Percentiles rank a stretch among this genome's conserved stretches.
These are phyloP conservation scores for Solanum bukasovii DNA, from an alignment of 257 asterid species.

Conservation along the genomic window DNA sequence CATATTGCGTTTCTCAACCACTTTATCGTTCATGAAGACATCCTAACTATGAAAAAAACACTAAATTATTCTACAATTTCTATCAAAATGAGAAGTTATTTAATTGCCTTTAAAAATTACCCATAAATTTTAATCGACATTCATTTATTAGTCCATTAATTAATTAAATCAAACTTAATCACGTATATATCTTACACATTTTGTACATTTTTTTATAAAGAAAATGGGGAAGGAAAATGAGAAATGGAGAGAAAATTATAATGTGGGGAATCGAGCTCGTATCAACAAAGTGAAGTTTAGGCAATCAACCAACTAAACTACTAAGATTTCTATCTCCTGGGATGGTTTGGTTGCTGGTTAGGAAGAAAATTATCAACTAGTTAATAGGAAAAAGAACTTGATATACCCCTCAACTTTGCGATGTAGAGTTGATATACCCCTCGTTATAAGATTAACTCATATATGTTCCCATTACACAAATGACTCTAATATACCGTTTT, in stretches of 20 bases:
- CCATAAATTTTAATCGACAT: neutral
- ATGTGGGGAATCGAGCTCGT: neutral
- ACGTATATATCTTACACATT: neutral
- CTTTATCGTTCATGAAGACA: too few species aligned
- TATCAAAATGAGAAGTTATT: neutral
- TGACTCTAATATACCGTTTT: too few species aligned
- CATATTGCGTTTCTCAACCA: too few species aligned
- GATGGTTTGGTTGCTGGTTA: too few species aligned
- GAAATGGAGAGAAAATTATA: neutral
- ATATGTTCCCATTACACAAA: neutral
- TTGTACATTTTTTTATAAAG: neutral
- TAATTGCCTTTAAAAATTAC: neutral
- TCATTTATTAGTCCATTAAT: neutral
- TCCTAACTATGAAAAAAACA: too few species aligned
- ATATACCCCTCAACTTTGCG: neutral
- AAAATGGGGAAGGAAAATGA: neutral
- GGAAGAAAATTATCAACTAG: neutral
- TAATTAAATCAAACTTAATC: neutral
- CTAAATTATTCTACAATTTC: too few species aligned
- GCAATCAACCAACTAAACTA: too few species aligned
- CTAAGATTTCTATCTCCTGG: too few species aligned
- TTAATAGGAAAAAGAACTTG: neutral
- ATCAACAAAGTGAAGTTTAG: neutral
- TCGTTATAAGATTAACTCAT: neutral
- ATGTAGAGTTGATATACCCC: neutral